Evolutionary conservation across 2,329 filamentous ascomycete species (phyloP).

Genomic region (Domatiomyces globalis): DNA sequence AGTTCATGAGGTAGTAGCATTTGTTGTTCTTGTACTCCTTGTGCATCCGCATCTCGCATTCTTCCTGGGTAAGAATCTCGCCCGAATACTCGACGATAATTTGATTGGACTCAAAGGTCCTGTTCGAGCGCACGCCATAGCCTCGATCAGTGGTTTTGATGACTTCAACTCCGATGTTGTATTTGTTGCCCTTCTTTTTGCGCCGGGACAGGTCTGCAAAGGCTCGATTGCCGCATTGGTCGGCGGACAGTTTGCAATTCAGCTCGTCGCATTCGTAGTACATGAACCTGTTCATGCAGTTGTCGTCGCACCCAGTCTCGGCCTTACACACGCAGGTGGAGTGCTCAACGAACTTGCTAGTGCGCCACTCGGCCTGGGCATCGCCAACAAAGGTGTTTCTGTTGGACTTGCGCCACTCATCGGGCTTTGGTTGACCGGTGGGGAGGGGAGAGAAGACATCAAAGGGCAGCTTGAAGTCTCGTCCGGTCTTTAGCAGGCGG

Average conservation of each 20-base stretch:
- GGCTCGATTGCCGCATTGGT: conserved; percentile 67
- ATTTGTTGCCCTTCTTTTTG: conserved; percentile 65
- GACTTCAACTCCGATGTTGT: conserved; percentile 85
- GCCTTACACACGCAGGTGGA: conserved; percentile 64
- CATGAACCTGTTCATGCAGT: conserved; percentile 92
- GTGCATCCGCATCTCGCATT: conserved; percentile 88
- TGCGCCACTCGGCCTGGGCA: conserved; percentile 66
- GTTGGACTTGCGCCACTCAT: conserved; percentile 83
- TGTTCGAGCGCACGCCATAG: conserved; percentile 80
- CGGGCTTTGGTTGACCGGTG: conserved; percentile 73
- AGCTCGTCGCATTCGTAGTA: conserved; percentile 87
- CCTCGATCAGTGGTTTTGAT: conserved; percentile 80
- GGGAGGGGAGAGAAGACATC: conserved; percentile 80
- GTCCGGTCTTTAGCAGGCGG: conserved; percentile 53
- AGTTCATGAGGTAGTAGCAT: conserved; percentile 98
- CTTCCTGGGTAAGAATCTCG: conserved; percentile 89
- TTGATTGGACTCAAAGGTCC: conserved; percentile 73
- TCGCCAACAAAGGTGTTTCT: conserved; percentile 89
- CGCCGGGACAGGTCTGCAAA: conserved; percentile 69
- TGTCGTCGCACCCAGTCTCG: conserved; percentile 70
- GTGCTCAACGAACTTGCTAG: conserved; percentile 57
- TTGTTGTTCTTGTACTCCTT: conserved; percentile 84
- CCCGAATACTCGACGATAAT: conserved; percentile 98
- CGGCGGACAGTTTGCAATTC: conserved; percentile 70
- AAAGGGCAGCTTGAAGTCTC: conserved; percentile 79